Evolutionary conservation across 2,329 filamentous ascomycete species (phyloP).

Genomic region (Pestalotiopsis sp.): DNA sequence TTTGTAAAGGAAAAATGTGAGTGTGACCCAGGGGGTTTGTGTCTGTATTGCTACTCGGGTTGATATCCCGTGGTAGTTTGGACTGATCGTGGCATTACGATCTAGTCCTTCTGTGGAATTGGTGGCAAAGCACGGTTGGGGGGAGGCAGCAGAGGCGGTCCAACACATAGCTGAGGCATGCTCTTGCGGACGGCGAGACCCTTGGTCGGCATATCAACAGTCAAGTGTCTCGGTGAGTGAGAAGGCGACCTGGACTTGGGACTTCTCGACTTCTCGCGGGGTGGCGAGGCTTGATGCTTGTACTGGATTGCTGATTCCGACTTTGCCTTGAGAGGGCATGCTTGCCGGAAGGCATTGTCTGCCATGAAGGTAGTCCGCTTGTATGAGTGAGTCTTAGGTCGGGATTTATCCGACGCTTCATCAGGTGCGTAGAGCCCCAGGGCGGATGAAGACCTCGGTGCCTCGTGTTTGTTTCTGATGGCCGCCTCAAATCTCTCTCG

Average conservation of each 20-base stretch:
- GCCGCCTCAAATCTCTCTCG: not conserved
- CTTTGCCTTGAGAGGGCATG: not conserved
- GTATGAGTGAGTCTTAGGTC: not conserved
- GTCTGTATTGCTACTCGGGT: not conserved
- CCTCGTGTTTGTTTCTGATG: not conserved
- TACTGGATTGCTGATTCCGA: not conserved
- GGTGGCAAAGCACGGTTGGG: slow-evolving; percentile 18
- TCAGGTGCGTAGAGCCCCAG: not conserved
- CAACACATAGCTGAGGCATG: slow-evolving; percentile 18
- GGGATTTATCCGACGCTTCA: not conserved
- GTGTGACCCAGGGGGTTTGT: not conserved
- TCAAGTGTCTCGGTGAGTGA: slow-evolving; percentile 3
- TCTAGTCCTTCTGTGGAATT: slow-evolving; percentile 15
- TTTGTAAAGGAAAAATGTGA: not conserved
- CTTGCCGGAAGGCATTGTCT: not conserved
- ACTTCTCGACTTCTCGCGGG: not conserved
- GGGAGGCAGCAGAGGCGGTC: slow-evolving; percentile 15
- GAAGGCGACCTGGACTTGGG: not conserved
- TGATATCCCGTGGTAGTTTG: not conserved
- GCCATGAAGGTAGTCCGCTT: slow-evolving; percentile 4
- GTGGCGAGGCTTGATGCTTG: not conserved
- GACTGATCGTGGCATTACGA: not conserved
- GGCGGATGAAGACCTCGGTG: slow-evolving; percentile 1
- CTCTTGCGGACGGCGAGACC: slow-evolving; percentile 12
- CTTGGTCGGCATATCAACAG: slow-evolving; percentile 8